Base-by-base conservation (phyloP, 257 asterid species). In the Verbascum thapsus region DNA sequence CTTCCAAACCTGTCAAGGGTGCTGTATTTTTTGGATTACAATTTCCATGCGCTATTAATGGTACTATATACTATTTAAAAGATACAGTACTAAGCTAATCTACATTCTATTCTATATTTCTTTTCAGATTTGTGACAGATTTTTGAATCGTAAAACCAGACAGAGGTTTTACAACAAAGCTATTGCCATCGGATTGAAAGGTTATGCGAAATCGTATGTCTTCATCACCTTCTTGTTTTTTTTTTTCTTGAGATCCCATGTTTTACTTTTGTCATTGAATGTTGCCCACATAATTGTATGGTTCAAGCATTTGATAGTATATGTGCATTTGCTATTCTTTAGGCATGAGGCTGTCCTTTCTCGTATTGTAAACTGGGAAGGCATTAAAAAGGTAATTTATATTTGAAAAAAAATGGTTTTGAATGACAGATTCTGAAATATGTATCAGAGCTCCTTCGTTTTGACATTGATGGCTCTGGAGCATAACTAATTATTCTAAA, bases 331-430 rank as follows among this genome's bases (percentile, higher is more conserved):
- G 65, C 53, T 63, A 57, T 38, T 76, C 53, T 77, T 76, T 53
- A 91, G 98, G 88, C 96, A 91, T 60, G 87, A 82, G 68, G 76
- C 72, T 43, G 82, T 83, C 72, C 74, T 88, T 48, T 77, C 96
- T 69, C 91, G 95, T 55, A 81, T 88, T 70, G 76, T 86, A 74
- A 82, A 91, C 78, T 91, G 98, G 98, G 96, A 91, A 73, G 91
- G 96, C 78, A 72, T 91, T 74, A 62, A 74, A 71, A 86, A 76
- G 98, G 98, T 91, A 51, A n/a, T n/a, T n/a, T 40, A 39, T 44
- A 51, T 32, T 10, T 42, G 16, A 13, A 15, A 8, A 1, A 38
- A 50, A 39, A n/a, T n/a, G n/a, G 13, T 15, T 19, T 45, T 47
- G 15, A 39, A 32, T 50, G 41, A 38, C 34, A 35, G 38, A 32